phyloP scores from a whole-genome alignment of 2,329 filamentous ascomycete species.

The Didymella keratinophila region DNA sequence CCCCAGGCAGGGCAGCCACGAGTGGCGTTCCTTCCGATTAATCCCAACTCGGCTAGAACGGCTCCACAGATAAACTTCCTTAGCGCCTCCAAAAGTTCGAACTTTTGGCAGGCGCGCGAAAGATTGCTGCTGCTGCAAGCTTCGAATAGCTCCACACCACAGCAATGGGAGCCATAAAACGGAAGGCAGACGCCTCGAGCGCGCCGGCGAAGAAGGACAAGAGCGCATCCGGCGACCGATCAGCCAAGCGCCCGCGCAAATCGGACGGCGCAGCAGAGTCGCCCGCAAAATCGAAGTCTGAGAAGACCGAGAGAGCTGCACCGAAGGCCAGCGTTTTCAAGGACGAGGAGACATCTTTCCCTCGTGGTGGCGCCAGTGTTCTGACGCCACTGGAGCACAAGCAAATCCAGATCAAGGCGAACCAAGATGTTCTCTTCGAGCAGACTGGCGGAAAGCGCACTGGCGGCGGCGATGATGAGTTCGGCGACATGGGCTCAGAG shows the following conservation, averaged over 20 bases:
- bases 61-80: slow-evolving; percentile 33
- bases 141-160: slow-evolving; percentile 20
- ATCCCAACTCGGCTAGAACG: background rate
- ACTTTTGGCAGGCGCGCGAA: slow-evolving; percentile 28
- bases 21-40: background rate
- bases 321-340: slow-evolving; percentile 57
- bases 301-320: slow-evolving; percentile 33
- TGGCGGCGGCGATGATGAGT: slow-evolving; percentile 53
- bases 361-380: slow-evolving; percentile 88
- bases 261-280: slow-evolving; percentile 41
- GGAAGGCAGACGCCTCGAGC: slow-evolving; percentile 53
- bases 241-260: slow-evolving; percentile 50
- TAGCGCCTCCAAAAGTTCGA: slow-evolving; percentile 2
- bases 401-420: slow-evolving; percentile 93
- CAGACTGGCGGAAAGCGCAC: slow-evolving; percentile 69
- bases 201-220: slow-evolving; percentile 45
- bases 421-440: slow-evolving; percentile 89
- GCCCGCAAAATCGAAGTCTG: slow-evolving; percentile 41
- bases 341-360: slow-evolving; percentile 90
- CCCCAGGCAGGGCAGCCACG: background rate
- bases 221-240: slow-evolving; percentile 38
- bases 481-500: slow-evolving; percentile 53
- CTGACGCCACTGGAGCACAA: slow-evolving; percentile 94
- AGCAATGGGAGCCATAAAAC: slow-evolving; percentile 56
- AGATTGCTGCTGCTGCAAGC: slow-evolving; percentile 23